These are phyloP conservation scores for Nakazawaea siamensis DNA, from an alignment of 805 yeast species.

Conservation along the genomic window DNA sequence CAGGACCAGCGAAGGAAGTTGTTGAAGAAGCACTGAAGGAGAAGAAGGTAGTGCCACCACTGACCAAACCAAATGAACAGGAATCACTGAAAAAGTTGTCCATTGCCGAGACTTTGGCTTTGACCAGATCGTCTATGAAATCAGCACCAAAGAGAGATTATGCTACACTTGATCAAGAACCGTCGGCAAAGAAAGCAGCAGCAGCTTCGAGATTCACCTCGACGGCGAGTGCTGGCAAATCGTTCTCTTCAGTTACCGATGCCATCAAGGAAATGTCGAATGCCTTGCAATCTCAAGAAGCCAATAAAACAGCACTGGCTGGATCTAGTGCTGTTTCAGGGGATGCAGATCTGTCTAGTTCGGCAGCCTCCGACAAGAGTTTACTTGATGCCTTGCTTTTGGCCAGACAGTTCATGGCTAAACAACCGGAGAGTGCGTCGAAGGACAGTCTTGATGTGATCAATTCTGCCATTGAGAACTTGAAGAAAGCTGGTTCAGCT, in stretches of 20 bases:
- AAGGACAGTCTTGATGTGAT: conserved; percentile 17
- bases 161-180: conserved; percentile 13
- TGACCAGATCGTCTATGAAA: conserved; percentile 39
- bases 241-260: conserved; percentile 19
- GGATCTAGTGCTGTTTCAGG: neutral
- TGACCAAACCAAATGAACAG: neutral
- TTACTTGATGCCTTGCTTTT: conserved; percentile 23
- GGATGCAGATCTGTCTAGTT: neutral
- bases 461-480: conserved; percentile 21
- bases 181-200: neutral
- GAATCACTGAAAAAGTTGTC: conserved; percentile 25
- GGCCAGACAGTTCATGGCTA: conserved; percentile 25
- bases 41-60: neutral
- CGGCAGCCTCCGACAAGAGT: neutral
- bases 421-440: conserved; percentile 5
- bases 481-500: conserved; percentile 10
- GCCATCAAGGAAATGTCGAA: conserved; percentile 32
- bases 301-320: neutral
- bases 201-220: conserved; percentile 2
- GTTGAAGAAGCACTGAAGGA: neutral
- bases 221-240: conserved; percentile 13
- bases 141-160: conserved; percentile 22
- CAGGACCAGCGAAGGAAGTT: neutral
- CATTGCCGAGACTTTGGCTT: conserved; percentile 53
- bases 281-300: conserved; percentile 7